Evolutionary conservation across 495 filamentous ascomycete genomes (phyloP), one percentile per base, ranked within the genome.

Genomic region (Talaromyces trachyspermus): DNA sequence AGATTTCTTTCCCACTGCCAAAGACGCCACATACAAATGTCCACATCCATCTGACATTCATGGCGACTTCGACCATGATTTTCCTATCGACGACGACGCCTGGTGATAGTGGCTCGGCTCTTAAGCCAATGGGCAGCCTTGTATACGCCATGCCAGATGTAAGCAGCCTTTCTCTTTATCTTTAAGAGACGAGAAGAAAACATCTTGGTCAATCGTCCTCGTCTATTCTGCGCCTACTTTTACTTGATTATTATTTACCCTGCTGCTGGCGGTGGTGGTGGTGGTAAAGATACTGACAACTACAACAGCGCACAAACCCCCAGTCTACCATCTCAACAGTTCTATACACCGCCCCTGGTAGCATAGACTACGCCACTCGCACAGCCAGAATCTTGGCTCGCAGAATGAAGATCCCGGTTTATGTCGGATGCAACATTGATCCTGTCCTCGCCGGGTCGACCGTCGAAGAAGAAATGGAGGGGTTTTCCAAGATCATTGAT

Each of bases 381-480:
- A 64, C 95, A 32, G 88, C 91, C 1, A 94, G 88, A 62, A 76
- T 95, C 25, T 58, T 98, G 15, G 84, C 85, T 22, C 78, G 78
- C 45, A 81, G 80, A 52, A 80, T 81, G 38, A 67, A 64, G 23
- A 75, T 75, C 41, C 88, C 88, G 2, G 80, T 84, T 1, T 96
- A 96, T 60, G 87, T 98, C 29, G 86, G 87, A 6, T 92, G 86
- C 36, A 84, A 77, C 55, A 68, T 74, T 43, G 66, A 73, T 35
- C 54, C 70, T 10, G 76, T 78, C 0, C 81, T 76, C 6, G 73
- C 88, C 35, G 85, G 85, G 1, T 79, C 86, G 18, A 80, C 75
- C 8, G 79, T 90, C n/a, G 88, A 94, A 57, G 91, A 97, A 69
- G 91, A 96, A 65, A 87, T 95, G 85, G 89, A 92, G 56, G 89